A percentile compares a stretch with the other conserved stretches of the same genome.
phyloP scores from a whole-genome alignment of 805 yeast species.

The Candida vartiovaarae region DNA sequence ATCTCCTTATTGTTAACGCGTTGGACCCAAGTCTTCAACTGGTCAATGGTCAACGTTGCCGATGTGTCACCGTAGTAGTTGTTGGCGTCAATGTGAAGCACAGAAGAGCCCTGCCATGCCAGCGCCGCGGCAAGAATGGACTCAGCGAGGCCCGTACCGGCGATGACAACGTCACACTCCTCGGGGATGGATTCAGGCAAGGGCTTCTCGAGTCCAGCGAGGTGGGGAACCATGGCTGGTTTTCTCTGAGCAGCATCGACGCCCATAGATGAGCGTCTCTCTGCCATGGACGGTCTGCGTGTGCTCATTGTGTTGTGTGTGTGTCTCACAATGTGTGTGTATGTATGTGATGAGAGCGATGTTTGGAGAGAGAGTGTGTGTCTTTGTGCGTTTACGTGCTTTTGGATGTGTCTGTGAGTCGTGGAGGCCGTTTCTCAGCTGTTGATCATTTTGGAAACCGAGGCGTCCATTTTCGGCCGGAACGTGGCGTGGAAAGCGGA shows the following conservation, averaged over 20 bases:
- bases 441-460: no score
- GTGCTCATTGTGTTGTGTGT: conserved; percentile 19
- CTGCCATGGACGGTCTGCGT: conserved; percentile 61
- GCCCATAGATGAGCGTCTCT: conserved; percentile 51
- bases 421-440: no score
- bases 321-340: not conserved
- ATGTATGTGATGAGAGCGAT: not conserved
- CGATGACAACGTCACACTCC: conserved; percentile 78
- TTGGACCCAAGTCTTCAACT: conserved; percentile 75
- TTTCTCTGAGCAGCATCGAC: conserved; percentile 15
- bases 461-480: no score
- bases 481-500: no score
- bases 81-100: conserved; percentile 81
- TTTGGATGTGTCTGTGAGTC: no score
- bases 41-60: conserved; percentile 83
- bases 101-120: conserved; percentile 98
- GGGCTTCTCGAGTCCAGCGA: conserved; percentile 77
- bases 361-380: no score
- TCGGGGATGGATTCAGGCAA: conserved; percentile 53
- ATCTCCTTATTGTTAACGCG: conserved; percentile 43
- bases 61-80: conserved; percentile 83
- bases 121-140: conserved; percentile 87
- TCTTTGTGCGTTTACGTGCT: no score
- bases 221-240: conserved; percentile 48
- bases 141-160: conserved; percentile 90